These are phyloP conservation scores for Theileria sp. DNA, from an alignment of 169 alveolate genomes.

Conservation along the genomic window DNA sequence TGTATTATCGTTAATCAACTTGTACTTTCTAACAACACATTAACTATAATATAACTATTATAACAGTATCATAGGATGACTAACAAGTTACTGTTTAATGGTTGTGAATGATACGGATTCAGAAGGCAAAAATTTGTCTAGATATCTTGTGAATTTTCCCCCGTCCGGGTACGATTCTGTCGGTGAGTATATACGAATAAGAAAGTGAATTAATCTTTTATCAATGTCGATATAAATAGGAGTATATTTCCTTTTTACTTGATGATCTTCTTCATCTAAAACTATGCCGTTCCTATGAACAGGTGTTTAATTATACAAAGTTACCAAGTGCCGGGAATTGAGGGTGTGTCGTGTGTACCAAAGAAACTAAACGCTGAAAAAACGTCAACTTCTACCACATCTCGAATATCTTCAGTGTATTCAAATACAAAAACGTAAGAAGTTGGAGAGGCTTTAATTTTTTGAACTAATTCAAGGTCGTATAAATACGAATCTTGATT, in stretches of 20 bases:
- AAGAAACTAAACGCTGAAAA: constrained; percentile 38
- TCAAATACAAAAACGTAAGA: constrained; percentile 35
- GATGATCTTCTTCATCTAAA: constrained; percentile 5
- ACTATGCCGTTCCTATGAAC: constrained; percentile 26
- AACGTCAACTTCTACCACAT: constrained; percentile 21
- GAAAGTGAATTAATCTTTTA: constrained; percentile 65
- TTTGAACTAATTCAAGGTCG: constrained; percentile 14
- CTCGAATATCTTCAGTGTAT: constrained; percentile 35
- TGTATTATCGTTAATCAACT: constrained; percentile 8
- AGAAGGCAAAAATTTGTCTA: constrained; percentile 23
- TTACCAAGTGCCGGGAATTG: constrained; percentile 41
- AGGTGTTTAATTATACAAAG: background rate
- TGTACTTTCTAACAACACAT: background rate
- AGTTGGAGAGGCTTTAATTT: constrained; percentile 47
- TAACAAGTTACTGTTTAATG: background rate
- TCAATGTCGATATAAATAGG: constrained; percentile 72
- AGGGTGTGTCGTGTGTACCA: constrained; percentile 37
- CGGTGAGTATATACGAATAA: constrained; percentile 71
- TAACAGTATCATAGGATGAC: background rate
- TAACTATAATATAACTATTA: background rate
- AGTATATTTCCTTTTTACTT: constrained; percentile 66
- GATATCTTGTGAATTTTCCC: constrained; percentile 61
- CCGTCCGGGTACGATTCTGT: constrained; percentile 70
- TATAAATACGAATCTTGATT: background rate
- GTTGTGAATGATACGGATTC: constrained; percentile 12